These are phyloP conservation scores for Cicer bijugum DNA, from an alignment of 306 rosid species.

Conservation along the genomic window DNA sequence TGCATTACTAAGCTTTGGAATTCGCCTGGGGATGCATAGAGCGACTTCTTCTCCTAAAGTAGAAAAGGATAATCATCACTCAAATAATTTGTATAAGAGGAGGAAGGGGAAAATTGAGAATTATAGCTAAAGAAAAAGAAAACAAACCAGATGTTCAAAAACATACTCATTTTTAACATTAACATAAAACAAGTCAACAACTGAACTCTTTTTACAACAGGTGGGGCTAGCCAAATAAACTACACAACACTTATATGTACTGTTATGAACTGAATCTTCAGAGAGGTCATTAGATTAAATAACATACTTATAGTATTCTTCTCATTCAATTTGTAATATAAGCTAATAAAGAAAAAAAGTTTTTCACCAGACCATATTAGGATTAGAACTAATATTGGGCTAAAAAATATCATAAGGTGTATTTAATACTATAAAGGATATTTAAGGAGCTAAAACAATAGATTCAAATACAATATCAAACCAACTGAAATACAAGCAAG, in stretches of 20 bases:
- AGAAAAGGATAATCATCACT: constrained; percentile 29
- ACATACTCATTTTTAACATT: constrained; percentile 1
- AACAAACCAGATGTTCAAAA: background rate
- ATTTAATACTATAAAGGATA: background rate
- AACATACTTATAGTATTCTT: background rate
- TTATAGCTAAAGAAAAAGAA: constrained; percentile 15
- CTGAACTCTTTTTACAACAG: background rate
- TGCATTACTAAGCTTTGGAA: constrained; percentile 73
- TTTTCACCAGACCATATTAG: background rate
- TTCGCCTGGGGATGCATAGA: constrained; percentile 72
- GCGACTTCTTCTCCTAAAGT: constrained; percentile 70
- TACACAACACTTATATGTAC: background rate
- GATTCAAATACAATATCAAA: constrained; percentile 21
- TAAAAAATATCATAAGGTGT: background rate
- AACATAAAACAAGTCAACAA: background rate
- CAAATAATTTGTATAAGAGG: constrained; percentile 23
- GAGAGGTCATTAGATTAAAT: background rate
- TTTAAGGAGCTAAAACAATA: constrained; percentile 13
- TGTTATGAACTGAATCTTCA: constrained; percentile 1
- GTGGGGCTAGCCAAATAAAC: background rate
- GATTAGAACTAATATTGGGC: constrained; percentile 9
- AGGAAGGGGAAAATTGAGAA: constrained; percentile 15
- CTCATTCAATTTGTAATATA: constrained; percentile 16
- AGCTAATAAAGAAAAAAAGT: background rate
- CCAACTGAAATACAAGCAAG: constrained; percentile 33